Evolutionary conservation across 192 early-diverging fungal species (phyloP).

Genomic region (Coemansia sp.): DNA sequence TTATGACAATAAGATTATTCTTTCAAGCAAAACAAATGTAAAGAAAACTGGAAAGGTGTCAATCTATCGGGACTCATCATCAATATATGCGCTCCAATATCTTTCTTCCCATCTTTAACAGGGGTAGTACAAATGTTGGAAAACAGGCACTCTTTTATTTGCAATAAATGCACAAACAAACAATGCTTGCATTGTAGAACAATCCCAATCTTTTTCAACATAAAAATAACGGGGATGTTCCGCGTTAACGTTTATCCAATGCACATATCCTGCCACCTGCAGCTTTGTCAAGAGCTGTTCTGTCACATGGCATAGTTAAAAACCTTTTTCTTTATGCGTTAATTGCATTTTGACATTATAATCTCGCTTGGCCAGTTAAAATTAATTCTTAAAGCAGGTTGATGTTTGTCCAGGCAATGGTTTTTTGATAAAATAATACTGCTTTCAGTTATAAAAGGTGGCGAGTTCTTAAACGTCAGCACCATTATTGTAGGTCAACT

Average conservation of each 20-base stretch:
- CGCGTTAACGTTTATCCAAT: neutral
- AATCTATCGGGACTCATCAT: too few species aligned
- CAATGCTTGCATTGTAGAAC: too few species aligned
- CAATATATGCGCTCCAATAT: too few species aligned
- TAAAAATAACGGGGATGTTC: neutral
- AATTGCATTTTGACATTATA: neutral
- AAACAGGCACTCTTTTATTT: neutral
- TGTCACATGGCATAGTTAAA: neutral
- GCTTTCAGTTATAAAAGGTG: too few species aligned
- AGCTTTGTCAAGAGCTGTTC: neutral
- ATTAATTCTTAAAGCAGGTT: neutral
- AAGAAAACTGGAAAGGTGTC: too few species aligned
- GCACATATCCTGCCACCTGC: neutral
- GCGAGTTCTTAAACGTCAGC: too few species aligned
- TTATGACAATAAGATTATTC: neutral
- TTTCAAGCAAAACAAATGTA: too few species aligned
- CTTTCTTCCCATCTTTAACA: too few species aligned
- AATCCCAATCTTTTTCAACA: neutral
- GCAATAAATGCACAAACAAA: neutral
- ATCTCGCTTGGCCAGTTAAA: neutral
- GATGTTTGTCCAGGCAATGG: too few species aligned
- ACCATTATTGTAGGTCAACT: too few species aligned
- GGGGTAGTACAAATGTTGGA: too few species aligned
- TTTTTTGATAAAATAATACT: too few species aligned
- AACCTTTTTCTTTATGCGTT: neutral